Evolutionary conservation across 768 basidiomycete genomes (phyloP).

Genomic region (Termitomyces sp.): DNA sequence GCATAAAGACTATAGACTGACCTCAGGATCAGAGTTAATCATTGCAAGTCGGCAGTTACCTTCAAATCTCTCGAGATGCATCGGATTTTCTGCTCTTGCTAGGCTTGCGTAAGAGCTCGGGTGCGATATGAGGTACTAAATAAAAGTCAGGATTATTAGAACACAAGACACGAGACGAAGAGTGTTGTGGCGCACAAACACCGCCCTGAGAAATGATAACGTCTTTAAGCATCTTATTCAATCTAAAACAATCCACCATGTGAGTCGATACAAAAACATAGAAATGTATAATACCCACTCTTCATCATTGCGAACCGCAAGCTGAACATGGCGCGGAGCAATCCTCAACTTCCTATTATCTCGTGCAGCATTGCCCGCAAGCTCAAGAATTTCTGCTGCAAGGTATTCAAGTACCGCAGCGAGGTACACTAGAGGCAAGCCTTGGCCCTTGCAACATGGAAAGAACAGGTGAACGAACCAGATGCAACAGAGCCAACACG

Average conservation of each 20-base stretch:
- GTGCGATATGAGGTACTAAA: slow-evolving; percentile 17
- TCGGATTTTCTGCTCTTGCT: background rate
- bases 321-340: slow-evolving; percentile 75
- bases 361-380: slow-evolving; percentile 74
- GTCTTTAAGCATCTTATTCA: slow-evolving; percentile 52
- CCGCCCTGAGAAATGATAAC: slow-evolving; percentile 77
- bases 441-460: slow-evolving; percentile 1
- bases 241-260: slow-evolving; percentile 21
- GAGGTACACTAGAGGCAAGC: slow-evolving; percentile 54
- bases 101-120: slow-evolving; percentile 13
- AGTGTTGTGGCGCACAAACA: slow-evolving; percentile 45
- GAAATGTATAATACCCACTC: slow-evolving; percentile 34
- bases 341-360: slow-evolving; percentile 84
- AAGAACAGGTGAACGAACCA: slow-evolving; percentile 30
- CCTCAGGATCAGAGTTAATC: background rate
- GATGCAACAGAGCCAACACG: slow-evolving; percentile 68
- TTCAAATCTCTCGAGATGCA: background rate
- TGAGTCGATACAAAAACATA: background rate
- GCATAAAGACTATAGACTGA: background rate
- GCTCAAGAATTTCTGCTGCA: slow-evolving; percentile 80
- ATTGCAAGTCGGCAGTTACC: background rate
- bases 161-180: background rate
- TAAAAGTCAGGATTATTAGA: background rate
- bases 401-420: slow-evolving; percentile 87
- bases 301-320: slow-evolving; percentile 76